Base-by-base conservation (phyloP, 2,329 filamentous ascomycete species). In the Fusarium agapanthi region DNA sequence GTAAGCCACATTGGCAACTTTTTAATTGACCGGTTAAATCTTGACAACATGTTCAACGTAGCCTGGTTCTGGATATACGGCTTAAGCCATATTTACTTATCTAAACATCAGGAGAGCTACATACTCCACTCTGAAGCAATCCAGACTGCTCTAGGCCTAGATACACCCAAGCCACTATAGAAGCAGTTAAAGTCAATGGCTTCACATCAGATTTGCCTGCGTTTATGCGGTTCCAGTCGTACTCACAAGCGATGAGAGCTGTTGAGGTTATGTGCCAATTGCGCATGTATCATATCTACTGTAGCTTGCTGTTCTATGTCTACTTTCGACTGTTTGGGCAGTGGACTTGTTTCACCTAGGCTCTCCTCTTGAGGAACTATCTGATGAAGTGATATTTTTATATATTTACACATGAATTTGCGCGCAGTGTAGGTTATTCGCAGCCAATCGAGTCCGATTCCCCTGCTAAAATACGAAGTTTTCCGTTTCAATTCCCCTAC, bases 181-280 rank as follows among this genome's bases (percentile, higher is more conserved):
- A 45, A 7, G 12, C 13, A 4, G 1, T 1, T 26, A 1, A 14
- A 28, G 43, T 10, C 24, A 28, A 15, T 15, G 0, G 1, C 14
- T 22, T 45, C 8, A 22, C 6, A 8, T 22, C 12, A 22, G 43
- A 22, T 28, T 9, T 45, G 26, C 18, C 24, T 8, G 7, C 6
- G n/a, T 12, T 5, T 7, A 22, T 9, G 18, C 18, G 2, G 24
- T 26, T 22, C 14, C 13, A 22, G 8, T 4, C 18, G 3, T 28
- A 6, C 5, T 13, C 9, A 9, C 3, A 44, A 34, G 12, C 1
- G 11, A 26, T 6, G 7, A 9, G 10, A 44, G 11, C 11, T 28
- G 3, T 7, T 14, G 5, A 45, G 3, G 13, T 14, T 28, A 16
- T 9, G 16, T 13, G n/a, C 1, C 11, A 20, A 13, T 20, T 44